Base-by-base conservation (phyloP, 1,139 yeast species). In the Diutina pseudorugosa region DNA sequence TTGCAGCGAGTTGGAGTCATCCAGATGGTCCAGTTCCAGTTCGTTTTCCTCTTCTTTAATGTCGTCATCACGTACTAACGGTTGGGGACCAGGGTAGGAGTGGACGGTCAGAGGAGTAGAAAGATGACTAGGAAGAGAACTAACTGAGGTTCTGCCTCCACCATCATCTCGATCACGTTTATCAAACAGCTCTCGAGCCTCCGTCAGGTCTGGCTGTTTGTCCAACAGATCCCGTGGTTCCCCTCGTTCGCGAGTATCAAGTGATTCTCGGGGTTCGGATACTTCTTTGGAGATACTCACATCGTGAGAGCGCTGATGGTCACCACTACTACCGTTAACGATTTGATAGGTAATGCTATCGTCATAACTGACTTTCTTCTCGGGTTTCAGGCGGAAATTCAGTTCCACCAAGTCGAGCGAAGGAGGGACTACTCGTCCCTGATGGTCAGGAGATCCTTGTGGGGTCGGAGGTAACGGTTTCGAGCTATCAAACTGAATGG, bases 1-100 rank as follows among this genome's bases (percentile, higher is more conserved):
- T 54, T 75, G 79, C 0, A 80, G 75, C 1, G 75, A 67, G 40
- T 66, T 70, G 4, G 70, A 67, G 30, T 43, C 47, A 2, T 58
- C 62, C 43, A 57, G 60, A 16, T 59, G 61, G 21, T 57, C 58
- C 33, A 59, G 61, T 20, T 57, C 60, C 14, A 60, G 65, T n/a
- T 53, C 51, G n/a, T 30, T 14, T 9, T 30, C 36, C n/a, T 56
- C 59, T 8, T 40, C 42, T 5, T n/a, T 8, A 3, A 40, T 40
- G 19, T 40, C 42, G 20, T 40, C 42, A 6, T 40, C 42, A 18
- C 42, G 42, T 18, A 40, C 42, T 11, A 40, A n/a, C 19, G 42
- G 42, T 8, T 16, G 20, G 19, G 42, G 42, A n/a, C 20, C 42
- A 6, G 42, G 42, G 42, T 11, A n/a, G 7, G 20, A 18, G 11